Evolutionary conservation across 176 grass and related monocot genomes (phyloP), one percentile per base, ranked within the genome.

Genomic region (Oryza longistaminata): DNA sequence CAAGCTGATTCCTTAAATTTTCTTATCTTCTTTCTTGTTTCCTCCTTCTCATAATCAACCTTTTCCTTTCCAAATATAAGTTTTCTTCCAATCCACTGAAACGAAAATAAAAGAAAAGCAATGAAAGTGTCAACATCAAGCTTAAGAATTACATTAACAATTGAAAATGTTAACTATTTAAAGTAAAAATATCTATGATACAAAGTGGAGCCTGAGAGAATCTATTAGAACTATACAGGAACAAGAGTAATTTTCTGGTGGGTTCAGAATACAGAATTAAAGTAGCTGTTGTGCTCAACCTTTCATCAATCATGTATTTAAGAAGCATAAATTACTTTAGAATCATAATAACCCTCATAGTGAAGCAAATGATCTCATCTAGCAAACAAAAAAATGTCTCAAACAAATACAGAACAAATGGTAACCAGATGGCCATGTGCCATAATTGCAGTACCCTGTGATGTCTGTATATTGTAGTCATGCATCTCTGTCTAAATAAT

Each of bases 1-100:
- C 94, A 97, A 81, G 94, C 87, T 16, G 91, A 93, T 77, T 97
- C 91, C 81, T 97, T 92, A 79, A 93, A 97, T 88, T 97, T 93
- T 37, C 76, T 88, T 42, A 92, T 91, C 64, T 88, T 97, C 85
- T 77, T 94, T 87, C 34, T 86, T 53, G 74, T 91, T 80, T 94
- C 88, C 35, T 73, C 77, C 70, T 35, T 43, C 66, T 61, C 22
- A 42, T 64, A 33, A 75, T 68, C 40, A 73, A 71, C 1, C 24
- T 86, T 81, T 29, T 55, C 90, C 24, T 70, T 78, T 78, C 84
- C 82, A 79, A 90, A 21, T 60, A 97, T 90, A 91, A 91, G 75
- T 66, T 66, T 83, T 29, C 22, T 75, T 45, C 88, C 92, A 39
- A 94, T 61, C 74, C 64, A 75, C 94, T 94, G 76, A 77, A 85